Evolutionary conservation across 331 rosid genomes (phyloP), one percentile per base, ranked within the genome.

Genomic region (Saraca asoca): DNA sequence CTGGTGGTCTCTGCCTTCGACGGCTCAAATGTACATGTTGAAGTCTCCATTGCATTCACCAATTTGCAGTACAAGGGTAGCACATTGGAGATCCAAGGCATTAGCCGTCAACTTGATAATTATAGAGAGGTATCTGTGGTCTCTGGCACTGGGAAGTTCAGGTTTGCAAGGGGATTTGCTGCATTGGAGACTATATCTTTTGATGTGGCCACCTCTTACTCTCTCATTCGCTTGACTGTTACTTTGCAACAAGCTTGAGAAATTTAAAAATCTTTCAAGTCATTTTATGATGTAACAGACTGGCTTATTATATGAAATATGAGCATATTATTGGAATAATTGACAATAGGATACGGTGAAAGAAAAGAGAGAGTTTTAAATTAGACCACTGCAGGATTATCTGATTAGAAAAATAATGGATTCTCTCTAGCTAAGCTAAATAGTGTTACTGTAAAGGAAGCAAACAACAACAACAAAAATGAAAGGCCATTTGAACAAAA

Each of bases 131-230:
- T 88, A 0, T 61, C 80, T 0, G 86, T 88, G 59, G 85, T 83
- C 7, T 56, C 80, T 16, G 91, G 89, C 37, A 88, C 91, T 2
- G 89, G 87, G 4, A 62, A 19, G 44, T 88, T 88, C 73, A 70
- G 86, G 11, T 81, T 45, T 70, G 84, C 73, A 1, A 81, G 51
- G 4, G 91, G 91, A 0, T 79, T 12, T 64, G 86, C 75, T 48
- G 50, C 65, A 0, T 62, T 85, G 0, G 83, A 88, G 73, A 88
- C 87, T 58, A 2, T 55, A 0, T 46, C 5, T 7, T 79, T 65
- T 72, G 94, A 84, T 34, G 16, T 69, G 0, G 5, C 31, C 1
- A 77, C 58, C 39, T 14, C 66, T 5, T 75, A 76, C 50, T 56
- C 87, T 1, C 0, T 70, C 5, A 44, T 85, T 55, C 74, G 87